Evolutionary conservation across 202 grass and related monocot species (phyloP), one percentile per base, ranked within the genome.

Genomic region (Elaeis oleifera): DNA sequence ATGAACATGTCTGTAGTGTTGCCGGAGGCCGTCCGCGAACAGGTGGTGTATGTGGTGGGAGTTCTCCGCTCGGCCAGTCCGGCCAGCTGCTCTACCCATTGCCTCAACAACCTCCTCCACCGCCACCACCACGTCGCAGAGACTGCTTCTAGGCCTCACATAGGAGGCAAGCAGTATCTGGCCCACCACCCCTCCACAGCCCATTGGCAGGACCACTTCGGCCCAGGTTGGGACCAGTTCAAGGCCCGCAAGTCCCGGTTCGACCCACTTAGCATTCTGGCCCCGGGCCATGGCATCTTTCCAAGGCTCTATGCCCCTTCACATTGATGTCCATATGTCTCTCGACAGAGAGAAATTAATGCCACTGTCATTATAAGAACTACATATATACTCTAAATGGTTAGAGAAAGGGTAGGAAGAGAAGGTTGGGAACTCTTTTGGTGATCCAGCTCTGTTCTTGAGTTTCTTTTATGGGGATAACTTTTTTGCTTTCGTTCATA

Each of bases 241-340:
- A 76, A 73, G 17, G 66, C 69, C 17, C 79, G 84, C 54, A 96
- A 96, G 65, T 21, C 51, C 8, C 81, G 63, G 71, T 96, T 96
- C 51, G 91, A 96, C 54, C 91, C 84, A 4, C 62, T 72, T 3
- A 49, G 25, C 49, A 81, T 89, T 60, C 81, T 96, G 18, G 83
- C 81, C 29, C 91, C 87, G 0, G 91, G 91, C 16, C 91, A 96
- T 16, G 84, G 86, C 29, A 96, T 90, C 77, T 90, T 96, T 48
- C 68, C 79, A 72, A 76, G 71, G 70, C 49, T 49, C 54, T 27
- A 54, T 18, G n/a, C 36, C 64, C 9, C 36, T 44, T 44, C 36
- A 3, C 36, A 14, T 44, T 44, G 36, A 44, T 44, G 36, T 44
- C 36, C 28, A 31, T 31, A 3, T 44, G 1, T 32, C 29, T 1